Conservation (phyloP, 2,329 filamentous ascomycete genomes). For the Aspergillus floridensis region DNA sequence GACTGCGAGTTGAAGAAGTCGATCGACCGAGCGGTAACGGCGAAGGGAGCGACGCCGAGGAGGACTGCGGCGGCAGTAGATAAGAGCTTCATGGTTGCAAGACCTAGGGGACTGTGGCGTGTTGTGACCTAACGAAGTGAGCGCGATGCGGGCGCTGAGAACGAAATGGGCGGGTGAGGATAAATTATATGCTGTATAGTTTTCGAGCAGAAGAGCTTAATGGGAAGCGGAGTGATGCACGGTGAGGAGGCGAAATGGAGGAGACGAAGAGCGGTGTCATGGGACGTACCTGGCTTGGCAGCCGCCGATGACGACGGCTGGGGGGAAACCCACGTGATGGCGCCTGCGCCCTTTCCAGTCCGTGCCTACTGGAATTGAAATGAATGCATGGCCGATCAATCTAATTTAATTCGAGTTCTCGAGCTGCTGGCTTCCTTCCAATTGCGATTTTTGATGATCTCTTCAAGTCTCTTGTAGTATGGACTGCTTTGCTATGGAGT, state of each 20-base stretch:
- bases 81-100: constrained; percentile 42
- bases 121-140: not conserved
- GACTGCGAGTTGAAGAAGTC: constrained; percentile 52
- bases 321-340: constrained; percentile 7
- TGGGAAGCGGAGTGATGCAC: not conserved
- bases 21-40: constrained; percentile 44
- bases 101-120: not conserved
- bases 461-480: not conserved
- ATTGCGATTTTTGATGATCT: not conserved
- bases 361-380: not conserved
- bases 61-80: constrained; percentile 37
- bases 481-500: not conserved
- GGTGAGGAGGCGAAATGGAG: constrained; percentile 1
- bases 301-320: constrained; percentile 1
- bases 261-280: constrained; percentile 17
- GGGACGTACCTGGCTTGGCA: constrained; percentile 10
- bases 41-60: constrained; percentile 46
- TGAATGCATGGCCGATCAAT: not conserved
- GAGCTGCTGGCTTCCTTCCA: not conserved
- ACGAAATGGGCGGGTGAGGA: not conserved
- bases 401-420: not conserved
- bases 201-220: not conserved
- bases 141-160: not conserved
- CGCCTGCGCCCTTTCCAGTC: not conserved
- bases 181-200: not conserved